phyloP scores from a whole-genome alignment of 148 eudicot genomes.

The Polygonum maritimum region DNA sequence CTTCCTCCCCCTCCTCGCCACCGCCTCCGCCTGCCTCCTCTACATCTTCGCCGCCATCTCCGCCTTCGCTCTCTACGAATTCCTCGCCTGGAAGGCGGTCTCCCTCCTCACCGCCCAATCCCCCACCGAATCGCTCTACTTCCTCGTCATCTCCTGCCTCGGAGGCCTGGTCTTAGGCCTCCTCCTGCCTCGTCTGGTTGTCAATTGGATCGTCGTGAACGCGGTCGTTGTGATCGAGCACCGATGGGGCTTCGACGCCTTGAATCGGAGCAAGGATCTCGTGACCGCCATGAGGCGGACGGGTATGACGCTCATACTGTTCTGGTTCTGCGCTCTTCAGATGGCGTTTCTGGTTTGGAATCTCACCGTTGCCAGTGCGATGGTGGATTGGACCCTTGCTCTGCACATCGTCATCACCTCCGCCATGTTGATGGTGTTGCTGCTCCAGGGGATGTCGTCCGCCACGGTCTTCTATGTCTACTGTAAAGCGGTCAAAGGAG shows the following conservation, averaged over 20 bases:
- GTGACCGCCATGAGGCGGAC: constrained; percentile 44
- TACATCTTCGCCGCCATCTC: not conserved
- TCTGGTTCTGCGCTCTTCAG: constrained; percentile 27
- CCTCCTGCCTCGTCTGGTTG: constrained; percentile 20
- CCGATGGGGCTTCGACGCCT: constrained; percentile 44
- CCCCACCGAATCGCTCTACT: constrained; percentile 16
- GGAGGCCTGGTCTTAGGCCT: constrained; percentile 15
- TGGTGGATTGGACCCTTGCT: constrained; percentile 23
- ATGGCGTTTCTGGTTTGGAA: not conserved
- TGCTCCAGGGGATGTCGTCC: constrained; percentile 37
- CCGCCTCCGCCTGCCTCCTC: constrained; percentile 14
- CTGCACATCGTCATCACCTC: constrained; percentile 30
- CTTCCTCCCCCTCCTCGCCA: constrained; percentile 11
- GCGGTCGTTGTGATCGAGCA: constrained; percentile 54
- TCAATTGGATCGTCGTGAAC: constrained; percentile 35
- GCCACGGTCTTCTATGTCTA: constrained; percentile 54
- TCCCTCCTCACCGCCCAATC: constrained; percentile 18
- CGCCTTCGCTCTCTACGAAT: constrained; percentile 13
- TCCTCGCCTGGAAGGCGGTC: constrained; percentile 11
- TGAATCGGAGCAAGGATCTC: constrained; percentile 41
- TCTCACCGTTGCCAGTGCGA: not conserved
- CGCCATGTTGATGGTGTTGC: constrained; percentile 30
- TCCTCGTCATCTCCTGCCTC: constrained; percentile 11
- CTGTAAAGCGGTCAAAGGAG: constrained; percentile 64
- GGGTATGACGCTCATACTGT: constrained; percentile 23